A percentile compares a stretch with the other conserved stretches of the same genome.
Evolutionary conservation across 441 rosid species (phyloP).

Genomic region (Bocquillonia castaneifolia): DNA sequence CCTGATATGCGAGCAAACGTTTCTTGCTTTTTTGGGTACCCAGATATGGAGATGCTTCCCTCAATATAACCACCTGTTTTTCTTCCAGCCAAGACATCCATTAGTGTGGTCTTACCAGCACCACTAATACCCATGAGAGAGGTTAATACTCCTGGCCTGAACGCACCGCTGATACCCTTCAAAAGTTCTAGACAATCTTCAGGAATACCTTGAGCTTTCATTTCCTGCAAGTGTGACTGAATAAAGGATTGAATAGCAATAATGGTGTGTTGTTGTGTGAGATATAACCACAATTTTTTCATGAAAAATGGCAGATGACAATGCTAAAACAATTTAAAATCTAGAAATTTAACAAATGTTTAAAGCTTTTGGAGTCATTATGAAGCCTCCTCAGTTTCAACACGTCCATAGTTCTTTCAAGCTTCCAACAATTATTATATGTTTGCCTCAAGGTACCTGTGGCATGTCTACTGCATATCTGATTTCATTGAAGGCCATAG

Average conservation of each 20-base stretch:
- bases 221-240: conserved; percentile 37
- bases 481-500: conserved; percentile 51
- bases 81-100: conserved; percentile 77
- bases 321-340: neutral
- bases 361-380: neutral
- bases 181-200: conserved; percentile 51
- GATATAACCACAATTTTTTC: neutral
- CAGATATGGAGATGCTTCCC: conserved; percentile 54
- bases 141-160: conserved; percentile 65
- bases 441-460: conserved; percentile 34
- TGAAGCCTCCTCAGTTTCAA: neutral
- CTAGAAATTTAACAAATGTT: neutral
- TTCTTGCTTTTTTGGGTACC: conserved; percentile 62
- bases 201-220: conserved; percentile 52
- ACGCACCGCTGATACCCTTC: conserved; percentile 59
- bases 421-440: neutral
- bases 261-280: neutral
- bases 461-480: conserved; percentile 66
- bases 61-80: conserved; percentile 65
- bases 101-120: conserved; percentile 70
- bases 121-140: conserved; percentile 74
- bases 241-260: neutral
- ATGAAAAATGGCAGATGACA: neutral
- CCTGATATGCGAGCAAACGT: conserved; percentile 71
- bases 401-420: neutral